Evolutionary conservation across 1,139 yeast species (phyloP).

Genomic region (Casaregolazyma lundiana): DNA sequence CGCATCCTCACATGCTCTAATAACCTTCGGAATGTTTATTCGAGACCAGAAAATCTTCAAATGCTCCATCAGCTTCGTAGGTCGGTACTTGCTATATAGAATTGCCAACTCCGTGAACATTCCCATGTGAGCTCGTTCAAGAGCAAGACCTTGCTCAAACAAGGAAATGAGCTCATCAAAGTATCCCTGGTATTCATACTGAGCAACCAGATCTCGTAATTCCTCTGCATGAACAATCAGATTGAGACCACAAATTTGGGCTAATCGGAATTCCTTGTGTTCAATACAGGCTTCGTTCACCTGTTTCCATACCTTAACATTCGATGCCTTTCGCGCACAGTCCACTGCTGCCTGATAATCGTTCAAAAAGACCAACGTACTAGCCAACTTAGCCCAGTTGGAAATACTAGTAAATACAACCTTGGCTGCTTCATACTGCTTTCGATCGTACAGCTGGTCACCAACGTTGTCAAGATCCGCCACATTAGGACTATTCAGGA

Average conservation of each 20-base stretch:
- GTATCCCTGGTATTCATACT: conserved; percentile 87
- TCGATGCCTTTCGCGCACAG: conserved; percentile 97
- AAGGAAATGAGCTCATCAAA: conserved; percentile 86
- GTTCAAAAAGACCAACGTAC: conserved; percentile 84
- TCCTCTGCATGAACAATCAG: conserved; percentile 97
- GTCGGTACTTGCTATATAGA: conserved; percentile 83
- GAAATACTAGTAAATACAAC: conserved; percentile 79
- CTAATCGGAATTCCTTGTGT: conserved; percentile 90
- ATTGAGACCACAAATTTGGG: conserved; percentile 98
- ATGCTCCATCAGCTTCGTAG: conserved; percentile 93
- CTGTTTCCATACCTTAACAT: conserved; percentile 93
- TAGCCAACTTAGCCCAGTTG: conserved; percentile 91
- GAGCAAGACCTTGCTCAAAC: conserved; percentile 91
- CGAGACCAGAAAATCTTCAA: conserved; percentile 97
- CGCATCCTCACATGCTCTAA: conserved; percentile 87
- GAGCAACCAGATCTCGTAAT: conserved; percentile 78
- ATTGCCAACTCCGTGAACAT: conserved; percentile 97
- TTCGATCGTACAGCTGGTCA: conserved; percentile 77
- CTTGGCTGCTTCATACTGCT: conserved; percentile 91
- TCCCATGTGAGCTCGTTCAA: conserved; percentile 99
- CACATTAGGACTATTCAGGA: conserved; percentile 82
- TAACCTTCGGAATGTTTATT: conserved; percentile 94
- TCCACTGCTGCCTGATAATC: conserved; percentile 98
- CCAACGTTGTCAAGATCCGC: conserved; percentile 92
- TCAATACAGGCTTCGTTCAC: conserved; percentile 96